phyloP scores from a whole-genome alignment of 495 filamentous ascomycete genomes.

The Aspergillus campestris region DNA sequence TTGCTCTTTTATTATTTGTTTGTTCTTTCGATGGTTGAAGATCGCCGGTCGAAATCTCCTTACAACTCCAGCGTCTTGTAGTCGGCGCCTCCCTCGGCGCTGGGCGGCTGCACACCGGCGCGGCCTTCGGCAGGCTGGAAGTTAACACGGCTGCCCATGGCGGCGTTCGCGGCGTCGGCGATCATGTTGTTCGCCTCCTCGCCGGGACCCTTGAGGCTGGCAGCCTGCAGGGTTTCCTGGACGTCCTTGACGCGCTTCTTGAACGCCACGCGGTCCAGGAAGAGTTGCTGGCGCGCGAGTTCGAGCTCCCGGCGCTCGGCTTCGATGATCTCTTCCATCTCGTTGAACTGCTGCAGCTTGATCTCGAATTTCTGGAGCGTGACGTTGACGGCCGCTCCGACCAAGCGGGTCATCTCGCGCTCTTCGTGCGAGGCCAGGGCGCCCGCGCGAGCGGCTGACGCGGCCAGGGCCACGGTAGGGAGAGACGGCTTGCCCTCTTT shows the following conservation, averaged over 20 bases:
- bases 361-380: slow-evolving; percentile 76
- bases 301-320: slow-evolving; percentile 90
- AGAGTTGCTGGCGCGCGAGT: slow-evolving; percentile 80
- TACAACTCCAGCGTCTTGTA: slow-evolving; percentile 43
- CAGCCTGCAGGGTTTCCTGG: slow-evolving; percentile 64
- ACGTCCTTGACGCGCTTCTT: slow-evolving; percentile 77
- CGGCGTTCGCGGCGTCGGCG: slow-evolving; percentile 34
- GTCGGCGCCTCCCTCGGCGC: slow-evolving; percentile 47
- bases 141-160: slow-evolving; percentile 48
- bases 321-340: slow-evolving; percentile 86
- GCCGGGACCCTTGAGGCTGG: slow-evolving; percentile 44
- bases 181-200: slow-evolving; percentile 50
- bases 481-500: slow-evolving; percentile 41
- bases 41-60: no score
- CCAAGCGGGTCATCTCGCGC: slow-evolving; percentile 87
- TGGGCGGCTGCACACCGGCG: slow-evolving; percentile 54
- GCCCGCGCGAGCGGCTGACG: slow-evolving; percentile 75
- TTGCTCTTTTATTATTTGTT: slow-evolving; percentile 1
- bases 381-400: slow-evolving; percentile 75
- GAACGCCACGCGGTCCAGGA: slow-evolving; percentile 83
- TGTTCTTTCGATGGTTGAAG: not conserved
- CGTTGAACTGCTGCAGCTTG: slow-evolving; percentile 86
- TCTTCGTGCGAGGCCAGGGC: slow-evolving; percentile 92
- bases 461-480: slow-evolving; percentile 71
- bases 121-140: slow-evolving; percentile 45